Evolutionary conservation across 1,139 yeast genomes (phyloP), one percentile per base, ranked within the genome.

Genomic region (Scheffersomyces insectosa): DNA sequence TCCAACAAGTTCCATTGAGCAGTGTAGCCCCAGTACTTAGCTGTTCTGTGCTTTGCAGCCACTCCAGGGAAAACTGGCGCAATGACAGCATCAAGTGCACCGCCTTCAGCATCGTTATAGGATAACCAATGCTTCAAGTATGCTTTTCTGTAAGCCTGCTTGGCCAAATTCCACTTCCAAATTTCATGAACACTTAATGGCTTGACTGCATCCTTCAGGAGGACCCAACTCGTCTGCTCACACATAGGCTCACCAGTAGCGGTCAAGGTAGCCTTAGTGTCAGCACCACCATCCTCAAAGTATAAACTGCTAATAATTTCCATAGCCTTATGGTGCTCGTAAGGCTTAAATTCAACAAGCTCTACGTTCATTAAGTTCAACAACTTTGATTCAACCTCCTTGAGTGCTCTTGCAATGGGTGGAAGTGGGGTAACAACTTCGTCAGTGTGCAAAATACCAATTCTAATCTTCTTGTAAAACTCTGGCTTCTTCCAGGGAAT

Each of bases 231-330:
- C 1, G 60, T 55, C 41, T 52, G 62, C 28, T 43, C 55, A 42
- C 52, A 54, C 33, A 54, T 39, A 11, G 63, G 63, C 36, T 59
- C 63, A 2, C 56, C 57, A 4, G 60, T 55, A 5, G 38, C 41
- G 11, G 39, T 33, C 32, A 49, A 42, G 5, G 56, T 53, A n/a
- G 42, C 41, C 28, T 42, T 45, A 23, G 58, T 51, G 40, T 59
- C 62, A n/a, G 50, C 45, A 9, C 57, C 62, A 10, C 63, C 63
- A 47, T 57, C 62, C 36, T 56, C 60, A 39, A 56, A 56, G 42
- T 55, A 59, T 15, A 58, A 41, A n/a, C 48, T 42, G 11, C 51
- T 42, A 20, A 55, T 41, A 29, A 56, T 52, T 15, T 49, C 49
- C 38, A 40, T 29, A 7, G 54, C 44, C 37, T 38, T 44, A 13